Conservation (phyloP, 208 protist species). For the Wallacemonas sp. region DNA sequence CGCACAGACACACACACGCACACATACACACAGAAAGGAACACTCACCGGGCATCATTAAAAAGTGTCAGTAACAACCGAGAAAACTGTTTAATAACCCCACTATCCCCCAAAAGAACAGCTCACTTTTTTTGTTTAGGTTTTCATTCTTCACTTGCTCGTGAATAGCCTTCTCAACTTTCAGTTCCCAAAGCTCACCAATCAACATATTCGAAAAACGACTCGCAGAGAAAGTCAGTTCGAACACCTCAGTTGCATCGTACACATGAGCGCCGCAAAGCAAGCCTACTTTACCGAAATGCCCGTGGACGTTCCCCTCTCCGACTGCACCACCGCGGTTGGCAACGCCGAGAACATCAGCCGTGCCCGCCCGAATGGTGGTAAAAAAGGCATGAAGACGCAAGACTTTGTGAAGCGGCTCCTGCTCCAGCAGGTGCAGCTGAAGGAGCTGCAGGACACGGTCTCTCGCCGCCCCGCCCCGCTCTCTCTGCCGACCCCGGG, state of each 20-base stretch:
- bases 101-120: too few relatives aligned
- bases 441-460: background rate
- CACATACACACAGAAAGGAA: constrained; percentile 11
- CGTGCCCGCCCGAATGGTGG: constrained; percentile 14
- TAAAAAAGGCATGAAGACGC: constrained; percentile 15
- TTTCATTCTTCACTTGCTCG: too few relatives aligned
- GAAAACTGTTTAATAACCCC: too few relatives aligned
- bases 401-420: constrained; percentile 9
- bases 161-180: too few relatives aligned
- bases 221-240: too few relatives aligned
- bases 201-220: too few relatives aligned
- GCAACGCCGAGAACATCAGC: constrained; percentile 81
- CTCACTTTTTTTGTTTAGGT: too few relatives aligned
- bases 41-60: background rate
- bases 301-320: constrained; percentile 34
- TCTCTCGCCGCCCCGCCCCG: background rate
- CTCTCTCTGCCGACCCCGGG: background rate
- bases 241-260: too few relatives aligned
- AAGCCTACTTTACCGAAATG: background rate
- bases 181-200: too few relatives aligned
- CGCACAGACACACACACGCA: background rate
- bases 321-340: constrained; percentile 76
- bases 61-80: background rate
- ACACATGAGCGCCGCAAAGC: constrained; percentile 13
- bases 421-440: background rate